phyloP scores from a whole-genome alignment of 148 eudicot genomes.

The Suaeda aralocaspica region DNA sequence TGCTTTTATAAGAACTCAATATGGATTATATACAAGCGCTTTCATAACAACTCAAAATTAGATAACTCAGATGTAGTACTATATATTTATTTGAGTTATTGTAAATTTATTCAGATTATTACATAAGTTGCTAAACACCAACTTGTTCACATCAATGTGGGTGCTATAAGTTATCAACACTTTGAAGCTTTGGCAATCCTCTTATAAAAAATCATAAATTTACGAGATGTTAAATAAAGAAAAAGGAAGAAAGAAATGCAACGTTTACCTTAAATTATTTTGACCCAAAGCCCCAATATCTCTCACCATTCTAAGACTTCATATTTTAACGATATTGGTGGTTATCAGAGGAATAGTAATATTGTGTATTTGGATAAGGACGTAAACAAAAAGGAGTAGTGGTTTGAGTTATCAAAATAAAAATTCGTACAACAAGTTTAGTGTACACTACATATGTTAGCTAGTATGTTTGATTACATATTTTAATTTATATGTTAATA shows the following conservation, averaged over 20 bases:
- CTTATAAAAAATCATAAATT: not conserved
- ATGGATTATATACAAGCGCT: too few relatives aligned
- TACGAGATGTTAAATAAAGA: not conserved
- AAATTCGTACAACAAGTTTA: too few relatives aligned
- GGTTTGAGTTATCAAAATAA: too few relatives aligned
- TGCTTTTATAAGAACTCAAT: too few relatives aligned
- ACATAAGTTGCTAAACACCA: too few relatives aligned
- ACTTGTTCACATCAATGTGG: not conserved
- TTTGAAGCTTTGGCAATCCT: not conserved
- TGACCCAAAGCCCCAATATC: not conserved
- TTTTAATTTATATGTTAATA: too few relatives aligned
- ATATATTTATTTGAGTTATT: too few relatives aligned
- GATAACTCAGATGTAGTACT: too few relatives aligned
- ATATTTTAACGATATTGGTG: conserved; percentile 15
- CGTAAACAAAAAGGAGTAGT: not conserved
- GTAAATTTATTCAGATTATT: too few relatives aligned
- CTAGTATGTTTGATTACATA: too few relatives aligned
- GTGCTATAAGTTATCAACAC: not conserved
- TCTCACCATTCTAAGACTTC: conserved; percentile 18
- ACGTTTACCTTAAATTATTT: not conserved
- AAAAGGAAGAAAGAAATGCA: not conserved
- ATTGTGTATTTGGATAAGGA: not conserved
- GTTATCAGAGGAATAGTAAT: conserved; percentile 26
- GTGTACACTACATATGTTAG: too few relatives aligned
- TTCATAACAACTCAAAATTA: too few relatives aligned